A percentile compares a stretch with the other conserved stretches of the same genome.
Conservation (phyloP, 2,329 filamentous ascomycete species). For the Pseudocercospora fuligena region DNA sequence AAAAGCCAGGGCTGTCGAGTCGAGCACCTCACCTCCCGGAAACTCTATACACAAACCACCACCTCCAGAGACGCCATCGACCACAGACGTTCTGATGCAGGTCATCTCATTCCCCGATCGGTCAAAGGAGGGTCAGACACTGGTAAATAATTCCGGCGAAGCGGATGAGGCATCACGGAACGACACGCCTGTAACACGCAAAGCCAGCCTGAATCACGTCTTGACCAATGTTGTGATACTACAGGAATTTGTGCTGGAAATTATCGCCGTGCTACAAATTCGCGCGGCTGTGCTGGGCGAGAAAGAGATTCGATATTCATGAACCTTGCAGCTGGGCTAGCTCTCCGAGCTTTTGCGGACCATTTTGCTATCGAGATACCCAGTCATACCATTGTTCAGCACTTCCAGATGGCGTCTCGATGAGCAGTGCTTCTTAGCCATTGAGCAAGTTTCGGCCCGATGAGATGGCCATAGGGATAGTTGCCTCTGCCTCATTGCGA, state of each 20-base stretch:
- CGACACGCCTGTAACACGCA: conserved; percentile 35
- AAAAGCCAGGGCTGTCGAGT: conserved; percentile 11
- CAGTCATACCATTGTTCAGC: not conserved
- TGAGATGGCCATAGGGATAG: not conserved
- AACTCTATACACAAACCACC: conserved; percentile 40
- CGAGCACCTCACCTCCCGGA: conserved; percentile 5
- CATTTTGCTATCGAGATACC: not conserved
- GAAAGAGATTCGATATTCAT: conserved; percentile 44
- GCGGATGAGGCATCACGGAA: conserved; percentile 31
- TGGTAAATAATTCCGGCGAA: conserved; percentile 7
- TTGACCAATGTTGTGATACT: conserved; percentile 57
- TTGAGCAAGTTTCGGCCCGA: not conserved
- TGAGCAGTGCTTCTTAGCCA: not conserved
- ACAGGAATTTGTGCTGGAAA: conserved; percentile 56
- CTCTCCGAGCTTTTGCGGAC: not conserved
- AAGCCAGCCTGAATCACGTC: conserved; percentile 53
- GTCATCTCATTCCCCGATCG: conserved; percentile 31
- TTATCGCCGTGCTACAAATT: conserved; percentile 55
- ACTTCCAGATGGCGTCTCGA: not conserved
- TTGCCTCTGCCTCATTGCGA: not conserved
- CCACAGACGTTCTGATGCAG: conserved; percentile 43
- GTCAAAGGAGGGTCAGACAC: not conserved
- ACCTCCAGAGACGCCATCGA: conserved; percentile 42
- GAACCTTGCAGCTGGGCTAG: not conserved
- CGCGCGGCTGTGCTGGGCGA: conserved; percentile 52